Evolutionary conservation across 495 filamentous ascomycete genomes (phyloP), one percentile per base, ranked within the genome.

Genomic region (Diplogelasinospora grovesii): DNA sequence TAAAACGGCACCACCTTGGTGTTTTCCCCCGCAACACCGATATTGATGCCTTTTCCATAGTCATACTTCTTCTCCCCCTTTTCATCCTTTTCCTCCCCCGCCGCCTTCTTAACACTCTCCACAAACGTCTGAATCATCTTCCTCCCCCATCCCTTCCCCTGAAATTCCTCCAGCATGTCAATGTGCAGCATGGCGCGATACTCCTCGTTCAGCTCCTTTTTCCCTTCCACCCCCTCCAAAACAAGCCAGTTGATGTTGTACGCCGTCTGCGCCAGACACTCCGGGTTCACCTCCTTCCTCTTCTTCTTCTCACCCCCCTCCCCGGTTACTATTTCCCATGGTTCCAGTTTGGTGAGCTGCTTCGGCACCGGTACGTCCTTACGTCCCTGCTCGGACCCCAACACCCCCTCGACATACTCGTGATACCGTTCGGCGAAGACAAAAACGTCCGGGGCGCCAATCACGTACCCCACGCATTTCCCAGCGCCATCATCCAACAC

Each of bases 131-230:
- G 47, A 43, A 69, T 57, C 48, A 69, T 41, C 48, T 49, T 45
- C 27, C 49, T 43, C 8, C 65, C 65, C 56, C 56, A 69, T 18
- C 65, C 65, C 21, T 45, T 18, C 1, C 57, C 57, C 53, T 61
- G 60, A 22, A 29, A 63, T 26, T 19, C 37, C 8, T 55, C 52
- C 36, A 69, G 27, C 41, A 69, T 23, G 34, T 69, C 57, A 39
- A 69, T 66, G 46, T 69, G 65, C 64, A 69, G 43, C 45, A 65
- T 66, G 1, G 55, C 64, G 36, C 55, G 32, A 20, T 51, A 69
- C 24, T 20, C 36, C 10, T 36, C 39, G 5, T 50, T 52, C 35
- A 64, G 22, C 42, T 57, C 59, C 30, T 32, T 49, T 45, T 60
- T 59, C 19, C 49, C 57, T 22, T 54, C 45, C 1, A 49, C 57